A percentile compares a stretch with the other conserved stretches of the same genome.
Evolutionary conservation across 1,284 basidiomycete genomes (phyloP).

Genomic region (Fomitiporia mediterranea): DNA sequence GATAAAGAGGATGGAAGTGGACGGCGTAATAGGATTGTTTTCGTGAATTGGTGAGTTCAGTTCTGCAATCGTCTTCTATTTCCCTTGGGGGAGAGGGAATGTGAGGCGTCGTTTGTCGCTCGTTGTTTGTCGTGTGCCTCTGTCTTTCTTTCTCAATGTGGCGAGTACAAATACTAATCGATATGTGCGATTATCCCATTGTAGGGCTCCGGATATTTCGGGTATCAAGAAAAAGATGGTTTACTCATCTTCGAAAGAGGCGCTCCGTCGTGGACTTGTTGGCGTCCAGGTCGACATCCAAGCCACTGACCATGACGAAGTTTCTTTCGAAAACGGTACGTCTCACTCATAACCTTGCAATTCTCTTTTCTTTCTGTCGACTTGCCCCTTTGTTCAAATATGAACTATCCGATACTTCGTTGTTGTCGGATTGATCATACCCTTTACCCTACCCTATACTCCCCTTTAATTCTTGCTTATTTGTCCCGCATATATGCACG

Average conservation of each 20-base stretch:
- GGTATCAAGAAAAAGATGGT: conserved; percentile 95
- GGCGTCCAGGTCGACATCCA: conserved; percentile 83
- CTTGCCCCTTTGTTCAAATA: not conserved
- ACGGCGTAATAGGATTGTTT: conserved; percentile 83
- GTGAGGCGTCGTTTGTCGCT: not conserved
- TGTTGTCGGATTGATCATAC: not conserved
- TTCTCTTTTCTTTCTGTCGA: not conserved
- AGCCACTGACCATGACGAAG: conserved; percentile 79
- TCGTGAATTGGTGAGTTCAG: conserved; percentile 38
- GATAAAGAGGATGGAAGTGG: conserved; percentile 73
- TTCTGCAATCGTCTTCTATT: conserved; percentile 4
- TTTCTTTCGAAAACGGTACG: conserved; percentile 74
- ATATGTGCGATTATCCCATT: conserved; percentile 22
- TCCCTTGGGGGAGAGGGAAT: not conserved
- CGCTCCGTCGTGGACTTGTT: conserved; percentile 66
- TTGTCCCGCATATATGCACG: conserved; percentile 1
- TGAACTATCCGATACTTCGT: not conserved
- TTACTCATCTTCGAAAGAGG: conserved; percentile 89
- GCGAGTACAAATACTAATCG: not conserved
- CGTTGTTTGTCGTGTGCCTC: not conserved
- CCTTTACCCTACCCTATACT: not conserved
- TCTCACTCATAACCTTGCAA: conserved; percentile 21
- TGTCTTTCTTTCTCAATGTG: not conserved
- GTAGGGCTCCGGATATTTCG: conserved; percentile 84
- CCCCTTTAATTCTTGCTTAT: not conserved